phyloP scores from a whole-genome alignment of 805 yeast genomes.

The Candida ipomoeae region DNA sequence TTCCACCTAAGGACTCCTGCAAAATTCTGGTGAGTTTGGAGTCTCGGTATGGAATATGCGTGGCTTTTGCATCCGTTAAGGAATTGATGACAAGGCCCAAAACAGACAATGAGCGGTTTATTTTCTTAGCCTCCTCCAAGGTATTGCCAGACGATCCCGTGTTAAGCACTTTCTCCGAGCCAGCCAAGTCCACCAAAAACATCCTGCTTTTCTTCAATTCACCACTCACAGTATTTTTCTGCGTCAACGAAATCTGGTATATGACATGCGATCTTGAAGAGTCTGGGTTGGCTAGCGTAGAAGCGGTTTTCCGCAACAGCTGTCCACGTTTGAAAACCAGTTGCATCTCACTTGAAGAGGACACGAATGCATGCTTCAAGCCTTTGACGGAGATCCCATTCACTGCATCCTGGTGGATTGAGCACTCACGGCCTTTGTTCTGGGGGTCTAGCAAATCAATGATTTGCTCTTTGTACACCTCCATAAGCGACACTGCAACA shows the following conservation, averaged over 20 bases:
- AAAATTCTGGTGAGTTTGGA: conserved; percentile 74
- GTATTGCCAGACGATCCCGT: conserved; percentile 75
- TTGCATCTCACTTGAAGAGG: conserved; percentile 55
- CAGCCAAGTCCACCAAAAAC: conserved; percentile 80
- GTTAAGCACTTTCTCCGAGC: conserved; percentile 75
- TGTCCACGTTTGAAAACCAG: conserved; percentile 58
- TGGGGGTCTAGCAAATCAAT: conserved; percentile 56
- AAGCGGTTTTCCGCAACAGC: conserved; percentile 48
- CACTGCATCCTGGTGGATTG: conserved; percentile 59
- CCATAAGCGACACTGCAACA: conserved; percentile 71
- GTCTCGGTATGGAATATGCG: conserved; percentile 71
- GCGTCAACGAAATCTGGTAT: conserved; percentile 63
- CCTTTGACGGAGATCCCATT: conserved; percentile 71
- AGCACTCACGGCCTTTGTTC: conserved; percentile 27
- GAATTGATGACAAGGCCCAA: conserved; percentile 79
- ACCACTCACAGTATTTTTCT: conserved; percentile 52
- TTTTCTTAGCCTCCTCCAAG: conserved; percentile 78
- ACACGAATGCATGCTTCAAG: conserved; percentile 58
- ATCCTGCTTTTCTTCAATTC: conserved; percentile 59
- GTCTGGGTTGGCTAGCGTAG: conserved; percentile 67
- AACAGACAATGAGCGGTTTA: conserved; percentile 72
- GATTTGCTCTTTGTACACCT: conserved; percentile 74
- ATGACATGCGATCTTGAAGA: conserved; percentile 81
- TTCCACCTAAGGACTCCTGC: conserved; percentile 80
- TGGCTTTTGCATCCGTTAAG: conserved; percentile 62